phyloP scores from a whole-genome alignment of 2,329 filamentous ascomycete species.

The Nemania sp. region DNA sequence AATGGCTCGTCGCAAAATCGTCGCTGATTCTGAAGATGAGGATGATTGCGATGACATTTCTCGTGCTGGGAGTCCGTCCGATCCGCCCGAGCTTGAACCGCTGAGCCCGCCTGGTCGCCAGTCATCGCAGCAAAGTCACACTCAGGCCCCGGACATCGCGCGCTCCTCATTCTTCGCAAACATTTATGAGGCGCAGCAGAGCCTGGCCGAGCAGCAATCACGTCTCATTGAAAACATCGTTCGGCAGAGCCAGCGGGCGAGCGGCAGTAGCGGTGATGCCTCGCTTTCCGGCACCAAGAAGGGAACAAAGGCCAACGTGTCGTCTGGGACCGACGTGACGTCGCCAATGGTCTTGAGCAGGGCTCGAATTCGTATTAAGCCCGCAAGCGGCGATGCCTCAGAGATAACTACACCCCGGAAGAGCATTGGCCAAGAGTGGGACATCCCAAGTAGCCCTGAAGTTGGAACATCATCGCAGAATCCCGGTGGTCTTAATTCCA shows the following conservation, averaged over 20 bases:
- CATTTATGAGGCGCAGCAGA: conserved; percentile 35
- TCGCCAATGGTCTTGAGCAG: conserved; percentile 29
- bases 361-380: conserved; percentile 22
- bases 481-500: conserved; percentile 22
- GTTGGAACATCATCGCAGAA: conserved; percentile 7
- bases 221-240: conserved; percentile 40
- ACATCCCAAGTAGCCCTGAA: conserved; percentile 40
- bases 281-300: conserved; percentile 33
- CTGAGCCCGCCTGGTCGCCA: conserved; percentile 33
- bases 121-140: conserved; percentile 17
- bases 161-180: conserved; percentile 37
- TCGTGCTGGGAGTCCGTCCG: conserved; percentile 20
- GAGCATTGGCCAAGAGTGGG: conserved; percentile 36
- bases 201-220: conserved; percentile 34
- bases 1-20: conserved; percentile 37
- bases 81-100: conserved; percentile 35
- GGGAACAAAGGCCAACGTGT: conserved; percentile 27
- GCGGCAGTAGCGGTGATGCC: conserved; percentile 36
- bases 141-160: conserved; percentile 31
- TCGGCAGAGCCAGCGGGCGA: conserved; percentile 39
- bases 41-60: conserved; percentile 30
- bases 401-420: conserved; percentile 37
- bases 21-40: conserved; percentile 43
- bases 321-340: conserved; percentile 38
- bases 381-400: conserved; percentile 30